Evolutionary conservation across 2,329 filamentous ascomycete species (phyloP).

Genomic region (Coleophoma eucalyptorum): DNA sequence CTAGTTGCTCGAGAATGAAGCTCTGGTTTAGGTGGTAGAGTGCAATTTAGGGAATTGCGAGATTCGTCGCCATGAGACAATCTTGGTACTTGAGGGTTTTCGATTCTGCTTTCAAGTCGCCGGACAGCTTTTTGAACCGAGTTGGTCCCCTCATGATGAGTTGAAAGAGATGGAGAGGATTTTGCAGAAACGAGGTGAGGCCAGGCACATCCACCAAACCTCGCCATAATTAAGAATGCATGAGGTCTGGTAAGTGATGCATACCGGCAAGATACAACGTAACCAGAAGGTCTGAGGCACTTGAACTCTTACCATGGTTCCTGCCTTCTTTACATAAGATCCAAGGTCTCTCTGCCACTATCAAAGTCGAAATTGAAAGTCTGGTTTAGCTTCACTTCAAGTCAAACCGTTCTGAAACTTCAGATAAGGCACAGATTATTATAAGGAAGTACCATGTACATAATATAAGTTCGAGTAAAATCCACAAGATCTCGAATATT

Average conservation of each 20-base stretch:
- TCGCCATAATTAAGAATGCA: constrained; percentile 12
- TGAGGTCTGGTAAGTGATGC: background rate
- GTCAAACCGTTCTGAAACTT: no score
- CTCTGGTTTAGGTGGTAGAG: background rate
- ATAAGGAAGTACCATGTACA: no score
- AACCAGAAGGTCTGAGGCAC: background rate
- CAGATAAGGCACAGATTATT: no score
- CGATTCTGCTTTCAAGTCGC: background rate
- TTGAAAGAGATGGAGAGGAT: background rate
- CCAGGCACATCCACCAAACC: constrained; percentile 7
- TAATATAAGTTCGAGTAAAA: no score
- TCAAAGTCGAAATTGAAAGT: no score
- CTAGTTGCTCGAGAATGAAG: background rate
- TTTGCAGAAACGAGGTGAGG: constrained; percentile 7
- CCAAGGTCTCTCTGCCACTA: no score
- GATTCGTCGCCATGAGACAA: background rate
- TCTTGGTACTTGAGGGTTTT: background rate
- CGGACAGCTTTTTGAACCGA: constrained; percentile 1
- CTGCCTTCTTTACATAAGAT: no score
- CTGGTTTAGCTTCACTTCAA: no score
- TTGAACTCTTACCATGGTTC: background rate
- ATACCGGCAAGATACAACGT: background rate
- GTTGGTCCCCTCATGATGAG: background rate
- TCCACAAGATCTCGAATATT: no score
- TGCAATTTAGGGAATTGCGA: background rate